phyloP scores from a whole-genome alignment of 805 yeast species.

The Candida oleophila region DNA sequence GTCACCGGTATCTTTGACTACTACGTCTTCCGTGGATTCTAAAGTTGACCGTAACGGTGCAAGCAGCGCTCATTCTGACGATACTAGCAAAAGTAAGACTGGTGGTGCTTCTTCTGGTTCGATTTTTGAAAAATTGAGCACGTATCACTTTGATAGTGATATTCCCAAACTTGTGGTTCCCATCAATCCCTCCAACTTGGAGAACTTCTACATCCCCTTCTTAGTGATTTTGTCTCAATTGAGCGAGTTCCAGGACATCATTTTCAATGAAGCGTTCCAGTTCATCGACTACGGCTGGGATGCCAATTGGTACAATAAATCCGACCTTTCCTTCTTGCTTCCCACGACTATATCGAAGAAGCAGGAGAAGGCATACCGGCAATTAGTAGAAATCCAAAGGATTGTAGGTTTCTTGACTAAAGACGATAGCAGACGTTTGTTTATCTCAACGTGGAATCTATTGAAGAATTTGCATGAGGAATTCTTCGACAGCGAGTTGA shows the following conservation, averaged over 20 bases:
- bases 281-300: constrained; percentile 14
- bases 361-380: constrained; percentile 9
- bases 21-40: not conserved
- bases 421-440: constrained; percentile 18
- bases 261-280: constrained; percentile 11
- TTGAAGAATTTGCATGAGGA: constrained; percentile 4
- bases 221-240: constrained; percentile 26
- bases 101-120: not conserved
- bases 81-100: no score
- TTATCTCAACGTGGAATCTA: constrained; percentile 19
- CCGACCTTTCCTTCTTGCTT: constrained; percentile 6
- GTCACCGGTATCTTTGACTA: not conserved
- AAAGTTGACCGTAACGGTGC: not conserved
- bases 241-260: constrained; percentile 15
- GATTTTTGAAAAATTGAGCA: constrained; percentile 3
- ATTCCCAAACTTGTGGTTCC: constrained; percentile 2
- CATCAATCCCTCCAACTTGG: constrained; percentile 4
- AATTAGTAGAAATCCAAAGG: constrained; percentile 23
- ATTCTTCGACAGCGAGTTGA: constrained; percentile 3
- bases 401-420: constrained; percentile 18
- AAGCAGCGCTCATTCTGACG: not conserved
- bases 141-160: not conserved
- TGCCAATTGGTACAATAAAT: constrained; percentile 16
- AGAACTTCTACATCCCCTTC: constrained; percentile 29
- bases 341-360: constrained; percentile 6